Conservation (phyloP, 2,329 filamentous ascomycete genomes). For the Fusarium piperis region DNA sequence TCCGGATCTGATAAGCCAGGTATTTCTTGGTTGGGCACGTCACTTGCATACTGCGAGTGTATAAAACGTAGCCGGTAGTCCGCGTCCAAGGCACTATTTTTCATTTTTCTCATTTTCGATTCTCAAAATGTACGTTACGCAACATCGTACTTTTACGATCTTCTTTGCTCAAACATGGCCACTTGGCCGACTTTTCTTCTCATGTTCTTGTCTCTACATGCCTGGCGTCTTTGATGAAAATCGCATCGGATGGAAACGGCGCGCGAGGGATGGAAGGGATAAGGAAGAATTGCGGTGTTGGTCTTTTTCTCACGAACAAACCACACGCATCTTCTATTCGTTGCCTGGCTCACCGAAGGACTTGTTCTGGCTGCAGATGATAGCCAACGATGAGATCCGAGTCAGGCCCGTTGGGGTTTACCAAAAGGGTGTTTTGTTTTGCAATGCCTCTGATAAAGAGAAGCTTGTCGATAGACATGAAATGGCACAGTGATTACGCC, state of each 20-base stretch:
- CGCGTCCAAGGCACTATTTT: slow-evolving; percentile 30
- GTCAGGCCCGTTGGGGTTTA: slow-evolving; percentile 30
- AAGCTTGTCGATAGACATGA: slow-evolving; percentile 34
- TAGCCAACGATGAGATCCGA: neutral
- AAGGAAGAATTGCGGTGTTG: slow-evolving; percentile 23
- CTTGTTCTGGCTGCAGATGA: neutral
- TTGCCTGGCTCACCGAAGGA: slow-evolving; percentile 15
- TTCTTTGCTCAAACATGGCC: slow-evolving; percentile 42
- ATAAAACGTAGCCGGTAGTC: slow-evolving; percentile 19
- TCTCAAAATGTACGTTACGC: slow-evolving; percentile 50
- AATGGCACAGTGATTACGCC: slow-evolving; percentile 28
- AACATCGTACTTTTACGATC: slow-evolving; percentile 46
- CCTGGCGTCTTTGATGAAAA: slow-evolving; percentile 40
- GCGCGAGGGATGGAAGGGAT: slow-evolving; percentile 29
- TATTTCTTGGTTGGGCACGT: slow-evolving; percentile 26
- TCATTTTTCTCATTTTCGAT: slow-evolving; percentile 43
- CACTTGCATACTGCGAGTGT: slow-evolving; percentile 24
- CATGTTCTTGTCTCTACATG: slow-evolving; percentile 34
- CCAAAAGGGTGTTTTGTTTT: slow-evolving; percentile 32
- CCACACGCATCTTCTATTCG: slow-evolving; percentile 36
- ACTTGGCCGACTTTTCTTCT: slow-evolving; percentile 34
- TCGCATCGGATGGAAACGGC: slow-evolving; percentile 36
- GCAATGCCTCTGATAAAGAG: slow-evolving; percentile 19
- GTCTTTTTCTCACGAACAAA: slow-evolving; percentile 23
- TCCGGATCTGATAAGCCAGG: slow-evolving; percentile 7